These are phyloP conservation scores for Cicer cuneatum DNA, from an alignment of 306 rosid species.

Conservation along the genomic window DNA sequence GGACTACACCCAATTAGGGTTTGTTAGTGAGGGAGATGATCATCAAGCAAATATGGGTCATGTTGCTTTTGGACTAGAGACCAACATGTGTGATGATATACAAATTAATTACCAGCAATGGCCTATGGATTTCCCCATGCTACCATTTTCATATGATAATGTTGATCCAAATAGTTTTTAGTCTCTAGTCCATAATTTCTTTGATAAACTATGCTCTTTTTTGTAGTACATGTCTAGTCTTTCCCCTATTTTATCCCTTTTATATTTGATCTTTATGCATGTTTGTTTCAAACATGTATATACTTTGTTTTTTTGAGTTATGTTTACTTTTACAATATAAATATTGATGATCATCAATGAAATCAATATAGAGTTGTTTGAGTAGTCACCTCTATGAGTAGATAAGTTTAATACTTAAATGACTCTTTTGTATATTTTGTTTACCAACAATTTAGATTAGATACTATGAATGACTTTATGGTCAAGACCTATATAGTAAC, in stretches of 20 bases:
- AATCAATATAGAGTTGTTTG: background rate
- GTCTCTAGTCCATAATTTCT: background rate
- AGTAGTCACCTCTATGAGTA: no score
- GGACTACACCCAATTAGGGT: background rate
- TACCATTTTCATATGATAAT: background rate
- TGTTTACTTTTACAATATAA: no score
- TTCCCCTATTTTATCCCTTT: no score
- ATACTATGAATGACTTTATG: no score
- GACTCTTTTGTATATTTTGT: no score
- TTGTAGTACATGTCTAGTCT: no score
- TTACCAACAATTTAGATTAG: no score
- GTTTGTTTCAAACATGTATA: background rate
- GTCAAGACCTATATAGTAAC: no score
- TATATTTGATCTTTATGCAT: background rate
- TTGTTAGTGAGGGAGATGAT: background rate
- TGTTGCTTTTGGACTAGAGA: background rate
- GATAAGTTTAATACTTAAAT: no score
- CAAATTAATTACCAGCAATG: background rate
- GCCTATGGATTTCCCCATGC: background rate
- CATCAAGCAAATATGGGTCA: background rate
- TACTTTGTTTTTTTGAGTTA: background rate
- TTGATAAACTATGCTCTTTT: background rate
- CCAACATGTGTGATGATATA: background rate
- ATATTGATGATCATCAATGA: background rate
- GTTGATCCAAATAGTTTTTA: background rate